These are phyloP conservation scores for Perkinsus olseni DNA, from an alignment of 169 alveolate genomes.

Conservation along the genomic window DNA sequence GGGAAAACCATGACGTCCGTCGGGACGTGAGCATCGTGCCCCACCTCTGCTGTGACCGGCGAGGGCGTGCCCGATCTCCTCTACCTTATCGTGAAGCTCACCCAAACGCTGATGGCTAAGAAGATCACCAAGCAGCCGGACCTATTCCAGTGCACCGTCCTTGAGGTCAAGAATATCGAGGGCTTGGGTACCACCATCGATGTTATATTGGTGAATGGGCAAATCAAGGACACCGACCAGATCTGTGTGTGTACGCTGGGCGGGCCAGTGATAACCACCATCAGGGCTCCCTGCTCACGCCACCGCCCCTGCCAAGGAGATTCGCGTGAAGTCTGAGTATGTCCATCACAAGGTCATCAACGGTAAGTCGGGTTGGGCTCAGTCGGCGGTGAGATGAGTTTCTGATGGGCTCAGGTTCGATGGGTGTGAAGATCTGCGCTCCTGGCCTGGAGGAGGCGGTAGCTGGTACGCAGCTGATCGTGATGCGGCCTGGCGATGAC, in stretches of 20 bases:
- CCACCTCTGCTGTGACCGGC: constrained; percentile 98
- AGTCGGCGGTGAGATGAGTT: constrained; percentile 73
- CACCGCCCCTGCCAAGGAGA: constrained; percentile 98
- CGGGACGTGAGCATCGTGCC: constrained; percentile 89
- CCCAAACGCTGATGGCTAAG: constrained; percentile 77
- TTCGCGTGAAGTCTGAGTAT: constrained; percentile 97
- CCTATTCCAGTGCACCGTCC: constrained; percentile 86
- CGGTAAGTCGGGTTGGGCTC: constrained; percentile 87
- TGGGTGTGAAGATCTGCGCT: constrained; percentile 86
- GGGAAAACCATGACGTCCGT: constrained; percentile 88
- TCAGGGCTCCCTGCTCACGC: constrained; percentile 95
- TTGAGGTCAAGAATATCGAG: constrained; percentile 88
- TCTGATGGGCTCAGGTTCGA: constrained; percentile 51
- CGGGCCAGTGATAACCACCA: constrained; percentile 93
- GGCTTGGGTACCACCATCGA: constrained; percentile 99
- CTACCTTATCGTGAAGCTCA: constrained; percentile 74
- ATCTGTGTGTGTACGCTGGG: constrained; percentile 89
- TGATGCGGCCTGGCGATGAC: constrained; percentile 69
- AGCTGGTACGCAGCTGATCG: constrained; percentile 87
- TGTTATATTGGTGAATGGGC: constrained; percentile 94
- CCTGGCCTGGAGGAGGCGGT: constrained; percentile 92
- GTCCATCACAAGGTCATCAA: constrained; percentile 77
- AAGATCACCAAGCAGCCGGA: constrained; percentile 62
- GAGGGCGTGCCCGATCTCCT: constrained; percentile 97
- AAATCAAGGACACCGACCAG: constrained; percentile 86